Evolutionary conservation across 2,329 filamentous ascomycete genomes (phyloP).

Genomic region (Colletotrichum lindemuthianum): DNA sequence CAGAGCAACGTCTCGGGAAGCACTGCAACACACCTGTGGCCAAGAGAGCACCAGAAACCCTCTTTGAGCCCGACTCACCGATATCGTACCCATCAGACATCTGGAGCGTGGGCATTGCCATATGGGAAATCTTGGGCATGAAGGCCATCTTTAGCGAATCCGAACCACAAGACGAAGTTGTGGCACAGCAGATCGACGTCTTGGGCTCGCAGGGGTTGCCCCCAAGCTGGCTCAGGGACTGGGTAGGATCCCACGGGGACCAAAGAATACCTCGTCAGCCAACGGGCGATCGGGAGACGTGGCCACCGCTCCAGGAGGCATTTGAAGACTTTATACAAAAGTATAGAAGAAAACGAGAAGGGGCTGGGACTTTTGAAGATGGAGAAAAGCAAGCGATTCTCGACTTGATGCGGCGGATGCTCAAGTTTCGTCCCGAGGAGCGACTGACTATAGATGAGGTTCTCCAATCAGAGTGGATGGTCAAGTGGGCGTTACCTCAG

Average conservation of each 20-base stretch:
- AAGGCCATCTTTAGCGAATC: slow-evolving; percentile 38
- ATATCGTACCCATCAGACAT: slow-evolving; percentile 36
- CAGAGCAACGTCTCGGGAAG: slow-evolving; percentile 38
- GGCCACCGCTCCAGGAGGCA: slow-evolving; percentile 40
- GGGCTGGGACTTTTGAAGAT: slow-evolving; percentile 34
- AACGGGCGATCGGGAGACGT: slow-evolving; percentile 29
- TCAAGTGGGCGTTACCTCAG: slow-evolving; percentile 44
- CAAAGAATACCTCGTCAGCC: slow-evolving; percentile 1
- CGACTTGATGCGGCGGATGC: slow-evolving; percentile 45
- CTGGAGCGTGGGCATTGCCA: slow-evolving; percentile 38
- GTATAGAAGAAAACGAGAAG: slow-evolving; percentile 36
- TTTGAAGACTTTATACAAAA: slow-evolving; percentile 43
- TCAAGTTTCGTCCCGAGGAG: slow-evolving; percentile 42
- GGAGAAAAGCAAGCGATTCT: slow-evolving; percentile 40
- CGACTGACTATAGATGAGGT: slow-evolving; percentile 43
- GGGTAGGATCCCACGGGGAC: neutral
- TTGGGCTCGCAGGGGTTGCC: slow-evolving; percentile 32
- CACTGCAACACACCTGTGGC: slow-evolving; percentile 37
- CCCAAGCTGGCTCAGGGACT: neutral
- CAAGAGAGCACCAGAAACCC: slow-evolving; percentile 24
- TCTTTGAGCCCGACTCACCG: slow-evolving; percentile 12
- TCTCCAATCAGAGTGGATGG: slow-evolving; percentile 47
- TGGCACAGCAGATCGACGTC: slow-evolving; percentile 39
- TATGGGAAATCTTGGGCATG: slow-evolving; percentile 41
- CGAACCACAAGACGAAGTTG: slow-evolving; percentile 37